Base-by-base conservation (phyloP, 2,329 filamentous ascomycete species). In the Ceratocystis cubensis region DNA sequence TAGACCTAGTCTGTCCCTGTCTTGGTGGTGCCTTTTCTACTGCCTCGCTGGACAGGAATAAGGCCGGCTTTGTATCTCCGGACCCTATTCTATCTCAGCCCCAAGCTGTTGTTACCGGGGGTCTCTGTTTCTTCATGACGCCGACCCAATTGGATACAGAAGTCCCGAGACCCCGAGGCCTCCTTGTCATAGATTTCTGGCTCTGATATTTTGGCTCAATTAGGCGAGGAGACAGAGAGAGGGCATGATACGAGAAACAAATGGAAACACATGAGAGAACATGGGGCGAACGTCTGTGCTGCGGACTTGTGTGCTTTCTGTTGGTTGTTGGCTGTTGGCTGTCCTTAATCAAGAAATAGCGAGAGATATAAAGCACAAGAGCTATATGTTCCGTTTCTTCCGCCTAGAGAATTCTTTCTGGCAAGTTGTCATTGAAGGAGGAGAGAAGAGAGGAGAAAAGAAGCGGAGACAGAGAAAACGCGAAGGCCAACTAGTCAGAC, bases 341-440 rank as follows among this genome's bases (percentile, higher is more conserved):
- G 30, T 33, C 6, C 37, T 15, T 41, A 33, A 57, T 25, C 17
- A 53, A 25, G 48, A 22, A 22, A 22, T 4, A 10, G 28, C 30
- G 53, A 57, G 53, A 57, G 28, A 57, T 57, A 57, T 57, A 57
- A 57, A 28, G 53, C 53, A 57, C 25, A 33, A 28, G 53, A 57
- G 53, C 25, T 57, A 57, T 57, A 57, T 57, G 25, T 33, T n/a
- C 13, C 53, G 53, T 57, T 33, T 30, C 28, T 30, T 57, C 25
- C 53, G 25, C 17, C 53, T 30, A 57, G 25, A 41, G 37, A 41
- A 41, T 41, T 41, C 10, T 41, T 28, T 57, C 53, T 57, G 53
- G 5, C 53, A 57, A 33, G 22, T 57, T 57, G 53, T n/a, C 53
- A 30, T 57, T 59, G 56, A 25, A 30, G 30, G 56, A n/a, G 28